Percentiles rank a stretch among this genome's conserved stretches.
Evolutionary conservation across 352 stramenopile species (phyloP).

Genomic region (Phytophthora parvispora): DNA sequence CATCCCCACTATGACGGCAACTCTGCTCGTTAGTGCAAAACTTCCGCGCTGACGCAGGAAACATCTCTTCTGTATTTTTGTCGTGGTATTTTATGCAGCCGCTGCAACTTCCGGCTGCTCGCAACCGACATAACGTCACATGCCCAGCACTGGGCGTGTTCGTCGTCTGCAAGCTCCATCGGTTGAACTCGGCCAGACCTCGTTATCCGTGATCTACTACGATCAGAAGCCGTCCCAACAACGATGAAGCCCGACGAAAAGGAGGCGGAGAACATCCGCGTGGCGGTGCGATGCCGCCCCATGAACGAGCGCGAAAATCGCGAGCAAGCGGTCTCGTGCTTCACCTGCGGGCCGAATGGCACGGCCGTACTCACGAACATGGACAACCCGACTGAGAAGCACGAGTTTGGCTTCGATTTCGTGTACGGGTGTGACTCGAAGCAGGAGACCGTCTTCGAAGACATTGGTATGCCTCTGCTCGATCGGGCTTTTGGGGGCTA

Average conservation of each 20-base stretch:
- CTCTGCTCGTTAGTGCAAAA: neutral
- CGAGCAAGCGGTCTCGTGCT: constrained; percentile 81
- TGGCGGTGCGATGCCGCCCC: constrained; percentile 93
- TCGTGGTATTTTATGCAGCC: constrained; percentile 15
- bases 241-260: constrained; percentile 88
- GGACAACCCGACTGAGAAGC: constrained; percentile 80
- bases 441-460: constrained; percentile 80
- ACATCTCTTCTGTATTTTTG: constrained; percentile 32
- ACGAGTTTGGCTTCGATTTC: constrained; percentile 92
- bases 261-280: constrained; percentile 92
- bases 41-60: neutral
- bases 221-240: constrained; percentile 48
- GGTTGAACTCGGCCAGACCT: neutral
- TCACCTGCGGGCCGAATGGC: constrained; percentile 66
- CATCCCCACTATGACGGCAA: constrained; percentile 22
- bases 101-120: constrained; percentile 1
- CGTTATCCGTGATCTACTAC: neutral
- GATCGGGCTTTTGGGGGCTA: constrained; percentile 89
- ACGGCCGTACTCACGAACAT: constrained; percentile 87
- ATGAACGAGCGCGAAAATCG: constrained; percentile 92
- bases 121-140: constrained; percentile 30
- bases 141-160: constrained; percentile 5
- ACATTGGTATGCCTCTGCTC: constrained; percentile 84
- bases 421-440: constrained; percentile 86
- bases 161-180: neutral